These are phyloP conservation scores for Caryopteris hybrid DNA, from an alignment of 305 asterid genomes.

Conservation along the genomic window DNA sequence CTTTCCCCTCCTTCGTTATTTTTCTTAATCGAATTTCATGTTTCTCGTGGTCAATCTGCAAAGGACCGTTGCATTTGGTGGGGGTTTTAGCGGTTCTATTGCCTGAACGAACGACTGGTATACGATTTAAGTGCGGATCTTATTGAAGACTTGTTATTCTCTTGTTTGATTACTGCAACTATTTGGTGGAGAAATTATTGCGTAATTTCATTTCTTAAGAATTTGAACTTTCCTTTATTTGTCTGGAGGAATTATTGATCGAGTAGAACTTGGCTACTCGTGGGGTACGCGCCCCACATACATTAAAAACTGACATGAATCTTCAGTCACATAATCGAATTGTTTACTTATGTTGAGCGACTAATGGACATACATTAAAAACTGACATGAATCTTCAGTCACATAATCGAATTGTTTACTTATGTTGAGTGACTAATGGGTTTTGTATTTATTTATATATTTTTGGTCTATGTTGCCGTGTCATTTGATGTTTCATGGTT, in stretches of 20 bases:
- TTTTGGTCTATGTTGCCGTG: neutral
- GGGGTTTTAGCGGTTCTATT: conserved; percentile 10
- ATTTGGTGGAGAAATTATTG: neutral
- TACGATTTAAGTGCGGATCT: conserved; percentile 10
- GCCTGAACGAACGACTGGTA: neutral
- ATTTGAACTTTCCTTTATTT: neutral
- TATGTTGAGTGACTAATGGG: neutral
- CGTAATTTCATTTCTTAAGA: neutral
- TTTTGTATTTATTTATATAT: too few species aligned
- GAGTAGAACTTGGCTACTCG: neutral
- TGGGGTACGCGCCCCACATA: neutral
- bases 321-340: neutral
- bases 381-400: neutral
- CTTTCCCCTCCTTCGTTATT: neutral
- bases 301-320: neutral
- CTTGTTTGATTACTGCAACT: neutral
- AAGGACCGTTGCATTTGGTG: conserved; percentile 7
- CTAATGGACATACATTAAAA: neutral
- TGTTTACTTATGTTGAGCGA: neutral
- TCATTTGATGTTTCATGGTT: neutral
- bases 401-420: neutral
- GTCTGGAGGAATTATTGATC: neutral
- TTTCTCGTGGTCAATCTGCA: conserved; percentile 10
- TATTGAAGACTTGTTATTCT: neutral
- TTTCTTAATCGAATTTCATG: neutral